Conservation (phyloP, 495 filamentous ascomycete genomes). For the Geoglossum glabrum region DNA sequence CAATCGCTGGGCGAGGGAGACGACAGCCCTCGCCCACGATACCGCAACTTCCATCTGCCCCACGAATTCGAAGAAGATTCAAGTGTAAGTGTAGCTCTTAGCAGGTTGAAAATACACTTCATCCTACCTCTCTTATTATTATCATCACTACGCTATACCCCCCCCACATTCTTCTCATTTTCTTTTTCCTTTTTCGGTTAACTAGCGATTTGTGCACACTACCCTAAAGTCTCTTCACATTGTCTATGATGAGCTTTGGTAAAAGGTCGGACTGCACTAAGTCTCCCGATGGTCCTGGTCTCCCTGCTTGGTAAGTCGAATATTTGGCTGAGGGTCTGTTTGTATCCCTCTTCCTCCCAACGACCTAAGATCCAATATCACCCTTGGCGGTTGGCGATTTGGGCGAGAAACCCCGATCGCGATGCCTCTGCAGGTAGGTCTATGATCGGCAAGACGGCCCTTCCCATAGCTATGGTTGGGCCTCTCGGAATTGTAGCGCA, state of each 20-base stretch:
- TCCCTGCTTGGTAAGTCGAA: background rate
- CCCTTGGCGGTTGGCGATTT: background rate
- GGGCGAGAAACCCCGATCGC: constrained; percentile 1
- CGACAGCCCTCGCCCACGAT: background rate
- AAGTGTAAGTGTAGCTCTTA: background rate
- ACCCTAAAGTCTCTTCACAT: background rate
- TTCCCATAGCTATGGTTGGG: background rate
- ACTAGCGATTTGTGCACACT: background rate
- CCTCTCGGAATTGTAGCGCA: constrained; percentile 11
- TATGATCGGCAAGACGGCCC: constrained; percentile 2
- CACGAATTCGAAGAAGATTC: background rate
- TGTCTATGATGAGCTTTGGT: constrained; percentile 40
- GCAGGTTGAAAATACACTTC: background rate
- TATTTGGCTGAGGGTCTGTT: background rate
- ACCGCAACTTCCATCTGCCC: background rate
- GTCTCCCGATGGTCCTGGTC: constrained; percentile 14
- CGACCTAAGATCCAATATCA: background rate
- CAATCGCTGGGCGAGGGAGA: background rate
- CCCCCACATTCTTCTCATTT: background rate
- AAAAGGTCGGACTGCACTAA: constrained; percentile 38
- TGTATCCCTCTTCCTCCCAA: background rate
- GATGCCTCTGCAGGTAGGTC: background rate
- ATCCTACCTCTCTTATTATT: background rate
- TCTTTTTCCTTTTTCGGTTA: constrained; percentile 2
- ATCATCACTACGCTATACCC: background rate